phyloP scores from a whole-genome alignment of 2,329 filamentous ascomycete genomes.

The Akanthomyces dipterigenus region DNA sequence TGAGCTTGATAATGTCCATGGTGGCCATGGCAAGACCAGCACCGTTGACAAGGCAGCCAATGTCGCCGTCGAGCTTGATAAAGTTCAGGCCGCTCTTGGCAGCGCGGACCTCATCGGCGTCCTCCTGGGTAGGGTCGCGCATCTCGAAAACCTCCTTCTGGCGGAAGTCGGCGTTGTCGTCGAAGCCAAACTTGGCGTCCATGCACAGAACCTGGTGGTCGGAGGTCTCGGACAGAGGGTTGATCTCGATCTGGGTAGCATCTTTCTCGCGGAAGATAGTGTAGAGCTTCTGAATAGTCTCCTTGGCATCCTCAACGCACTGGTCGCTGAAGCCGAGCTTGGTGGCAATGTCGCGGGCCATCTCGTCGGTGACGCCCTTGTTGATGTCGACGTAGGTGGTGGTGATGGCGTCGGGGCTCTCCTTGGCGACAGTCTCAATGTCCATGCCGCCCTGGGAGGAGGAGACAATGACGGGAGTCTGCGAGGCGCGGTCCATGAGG shows the following conservation, averaged over 20 bases:
- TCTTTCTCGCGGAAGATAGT: slow-evolving; percentile 98
- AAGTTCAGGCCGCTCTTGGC: slow-evolving; percentile 95
- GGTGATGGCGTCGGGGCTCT: slow-evolving; percentile 90
- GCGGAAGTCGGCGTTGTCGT: slow-evolving; percentile 98
- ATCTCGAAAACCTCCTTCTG: slow-evolving; percentile 93
- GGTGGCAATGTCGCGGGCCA: slow-evolving; percentile 80
- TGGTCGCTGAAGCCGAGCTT: slow-evolving; percentile 97
- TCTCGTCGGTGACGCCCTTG: slow-evolving; percentile 88
- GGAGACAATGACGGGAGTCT: slow-evolving; percentile 91
- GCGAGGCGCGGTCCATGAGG: slow-evolving; percentile 91
- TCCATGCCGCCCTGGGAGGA: slow-evolving; percentile 99
- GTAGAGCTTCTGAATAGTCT: slow-evolving; percentile 98
- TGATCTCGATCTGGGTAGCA: slow-evolving; percentile 99
- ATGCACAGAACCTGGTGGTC: slow-evolving; percentile 98
- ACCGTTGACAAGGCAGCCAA: slow-evolving; percentile 98
- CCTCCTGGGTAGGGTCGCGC: slow-evolving; percentile 94
- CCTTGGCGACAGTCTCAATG: slow-evolving; percentile 97
- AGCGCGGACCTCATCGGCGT: slow-evolving; percentile 94
- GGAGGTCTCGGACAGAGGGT: slow-evolving; percentile 94
- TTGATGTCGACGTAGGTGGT: slow-evolving; percentile 94
- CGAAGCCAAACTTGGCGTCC: slow-evolving; percentile 98
- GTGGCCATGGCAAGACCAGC: slow-evolving; percentile 99
- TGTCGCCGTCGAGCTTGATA: slow-evolving; percentile 99
- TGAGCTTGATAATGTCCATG: slow-evolving; percentile 99
- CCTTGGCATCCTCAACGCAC: slow-evolving; percentile 91